These are phyloP conservation scores for Salix udensis DNA, from an alignment of 345 rosid species.

Conservation along the genomic window DNA sequence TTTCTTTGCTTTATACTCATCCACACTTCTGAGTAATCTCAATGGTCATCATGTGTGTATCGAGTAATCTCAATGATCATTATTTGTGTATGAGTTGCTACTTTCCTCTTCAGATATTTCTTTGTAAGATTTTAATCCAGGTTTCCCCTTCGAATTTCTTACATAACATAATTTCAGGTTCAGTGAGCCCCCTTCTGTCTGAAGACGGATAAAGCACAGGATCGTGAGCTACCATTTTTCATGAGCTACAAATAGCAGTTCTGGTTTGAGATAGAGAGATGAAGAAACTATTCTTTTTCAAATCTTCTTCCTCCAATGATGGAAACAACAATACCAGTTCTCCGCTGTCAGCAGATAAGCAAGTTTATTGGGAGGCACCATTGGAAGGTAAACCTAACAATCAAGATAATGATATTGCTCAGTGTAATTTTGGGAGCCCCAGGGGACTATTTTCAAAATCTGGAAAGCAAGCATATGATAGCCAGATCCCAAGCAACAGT, in stretches of 20 bases:
- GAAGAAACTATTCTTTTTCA: constrained; percentile 89
- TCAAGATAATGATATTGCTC: constrained; percentile 37
- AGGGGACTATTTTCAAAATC: constrained; percentile 42
- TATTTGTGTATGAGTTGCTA: constrained; percentile 7
- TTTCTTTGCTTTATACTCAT: constrained; percentile 7
- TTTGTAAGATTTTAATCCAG: neutral
- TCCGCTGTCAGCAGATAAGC: constrained; percentile 43
- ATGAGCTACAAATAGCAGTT: constrained; percentile 20
- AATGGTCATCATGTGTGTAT: constrained; percentile 20
- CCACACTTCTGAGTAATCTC: constrained; percentile 8
- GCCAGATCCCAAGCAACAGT: constrained; percentile 29
- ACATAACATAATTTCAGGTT: constrained; percentile 33
- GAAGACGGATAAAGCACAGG: constrained; percentile 12
- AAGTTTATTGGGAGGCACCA: constrained; percentile 39
- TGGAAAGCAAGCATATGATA: constrained; percentile 45
- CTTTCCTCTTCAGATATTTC: neutral
- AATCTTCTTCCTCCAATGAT: constrained; percentile 50
- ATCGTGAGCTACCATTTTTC: constrained; percentile 3
- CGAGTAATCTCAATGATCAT: constrained; percentile 21
- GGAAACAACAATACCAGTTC: constrained; percentile 30
- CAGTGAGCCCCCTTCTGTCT: constrained; percentile 25
- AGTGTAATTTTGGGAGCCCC: constrained; percentile 32
- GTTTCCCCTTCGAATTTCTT: neutral
- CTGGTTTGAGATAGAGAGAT: constrained; percentile 31
- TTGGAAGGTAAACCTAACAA: constrained; percentile 29